These are phyloP conservation scores for Eruca vesicaria DNA, from an alignment of 441 rosid genomes.

Conservation along the genomic window DNA sequence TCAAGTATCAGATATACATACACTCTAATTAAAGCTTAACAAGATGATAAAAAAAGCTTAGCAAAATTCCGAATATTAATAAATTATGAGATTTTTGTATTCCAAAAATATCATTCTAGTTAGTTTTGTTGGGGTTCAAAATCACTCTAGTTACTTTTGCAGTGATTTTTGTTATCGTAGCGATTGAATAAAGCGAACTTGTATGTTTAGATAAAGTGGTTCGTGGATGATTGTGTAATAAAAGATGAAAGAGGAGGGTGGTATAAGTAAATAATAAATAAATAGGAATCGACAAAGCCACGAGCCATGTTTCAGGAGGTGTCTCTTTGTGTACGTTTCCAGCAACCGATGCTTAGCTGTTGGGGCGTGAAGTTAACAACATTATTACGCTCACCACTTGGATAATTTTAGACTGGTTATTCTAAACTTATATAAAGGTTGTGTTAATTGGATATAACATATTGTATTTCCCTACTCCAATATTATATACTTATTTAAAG, in stretches of 20 bases:
- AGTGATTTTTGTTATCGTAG: too few species aligned
- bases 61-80: too few species aligned
- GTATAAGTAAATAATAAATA: background rate
- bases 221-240: constrained; percentile 1
- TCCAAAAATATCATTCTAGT: too few species aligned
- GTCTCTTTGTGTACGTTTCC: constrained; percentile 30
- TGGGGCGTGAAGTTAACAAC: constrained; percentile 33
- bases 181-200: too few species aligned
- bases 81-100: too few species aligned
- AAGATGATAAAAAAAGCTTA: too few species aligned
- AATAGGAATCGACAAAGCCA: constrained; percentile 34
- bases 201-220: background rate
- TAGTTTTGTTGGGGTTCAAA: too few species aligned
- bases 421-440: too few species aligned
- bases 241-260: background rate
- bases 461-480: background rate
- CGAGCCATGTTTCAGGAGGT: constrained; percentile 35
- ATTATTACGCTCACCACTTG: constrained; percentile 23
- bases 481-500: background rate
- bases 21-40: too few species aligned
- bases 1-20: too few species aligned
- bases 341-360: constrained; percentile 30
- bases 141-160: too few species aligned
- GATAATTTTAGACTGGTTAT: background rate
- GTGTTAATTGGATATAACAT: background rate